Evolutionary conservation across 306 rosid species (phyloP), one percentile per base, ranked within the genome.

Genomic region (Cucumis melo): DNA sequence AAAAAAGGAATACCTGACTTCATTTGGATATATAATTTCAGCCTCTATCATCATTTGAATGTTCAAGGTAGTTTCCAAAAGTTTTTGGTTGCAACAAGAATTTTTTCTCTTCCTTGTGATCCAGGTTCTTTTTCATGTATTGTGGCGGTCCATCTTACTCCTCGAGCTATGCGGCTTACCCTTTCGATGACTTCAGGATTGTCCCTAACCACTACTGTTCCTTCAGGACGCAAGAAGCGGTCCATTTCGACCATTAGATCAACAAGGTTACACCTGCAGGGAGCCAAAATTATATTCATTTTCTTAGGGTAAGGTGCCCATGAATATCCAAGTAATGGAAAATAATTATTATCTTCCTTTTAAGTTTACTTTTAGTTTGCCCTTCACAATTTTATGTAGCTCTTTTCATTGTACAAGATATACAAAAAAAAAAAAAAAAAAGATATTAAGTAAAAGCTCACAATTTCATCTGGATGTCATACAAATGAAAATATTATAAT

Each of bases 181-280:
- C 85, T 88, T 10, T 92, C 96, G 27, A 95, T 84, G 15, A 84
- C 93, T 77, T 92, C 97, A 6, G 93, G 90, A 59, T 84, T 81
- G 82, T 90, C 98, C 86, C 98, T 89, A 53, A 95, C 76, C 80
- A 95, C 85, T 65, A 95, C 66, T 0, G 95, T 92, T 80, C 99
- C 99, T 86, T 89, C 93, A 0, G 99, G 99, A 7, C 99, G 96
- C 84, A 95, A 73, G 55, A 95, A 87, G 51, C 98, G 88, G 71
- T 95, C 99, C 61, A 95, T 85, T 87, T 95, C 99, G 29, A 90
- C 98, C 92, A 95, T 84, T 84, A 95, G 87, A 83, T 95, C 99
- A 75, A 95, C 91, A 59, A 92, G 90, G 91, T 82, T 89, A 78
- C 99, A 95, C 85, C 99, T 95, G 80, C 78, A 51, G 71, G 73